A percentile compares a stretch with the other conserved stretches of the same genome.
Conservation (phyloP, 352 stramenopile species). For the Globisporangium spinosum region DNA sequence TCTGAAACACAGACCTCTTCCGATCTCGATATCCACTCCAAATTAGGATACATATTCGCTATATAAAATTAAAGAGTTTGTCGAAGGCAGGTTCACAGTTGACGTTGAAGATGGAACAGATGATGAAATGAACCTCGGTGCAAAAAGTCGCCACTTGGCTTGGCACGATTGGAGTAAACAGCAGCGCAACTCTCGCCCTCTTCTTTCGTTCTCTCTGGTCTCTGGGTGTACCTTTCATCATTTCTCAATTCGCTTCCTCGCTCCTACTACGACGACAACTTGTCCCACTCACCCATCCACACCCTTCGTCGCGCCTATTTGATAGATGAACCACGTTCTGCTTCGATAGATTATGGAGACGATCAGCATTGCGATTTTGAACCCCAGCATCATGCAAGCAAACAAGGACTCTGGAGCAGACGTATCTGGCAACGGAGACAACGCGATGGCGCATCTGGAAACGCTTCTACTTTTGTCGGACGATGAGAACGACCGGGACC, state of each 20-base stretch:
- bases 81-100: background rate
- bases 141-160: background rate
- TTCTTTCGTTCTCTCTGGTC: background rate
- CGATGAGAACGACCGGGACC: conserved; percentile 7
- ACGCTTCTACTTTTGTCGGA: conserved; percentile 1
- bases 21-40: background rate
- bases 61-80: background rate
- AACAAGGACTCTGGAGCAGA: background rate
- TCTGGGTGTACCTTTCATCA: background rate
- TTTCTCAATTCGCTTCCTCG: conserved; percentile 1
- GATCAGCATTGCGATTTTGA: conserved; percentile 1
- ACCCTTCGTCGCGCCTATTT: background rate
- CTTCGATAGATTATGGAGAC: conserved; percentile 9
- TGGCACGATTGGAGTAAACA: conserved; percentile 3
- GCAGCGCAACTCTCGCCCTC: background rate
- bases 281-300: background rate
- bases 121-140: background rate
- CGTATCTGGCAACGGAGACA: background rate
- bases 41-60: background rate
- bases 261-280: background rate
- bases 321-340: background rate
- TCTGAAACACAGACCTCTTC: background rate
- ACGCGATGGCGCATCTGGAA: conserved; percentile 1
- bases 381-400: background rate
- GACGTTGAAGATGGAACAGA: background rate